Percentiles rank a stretch among this genome's conserved stretches.
Conservation (phyloP, 345 rosid species). For the Salix udensis region DNA sequence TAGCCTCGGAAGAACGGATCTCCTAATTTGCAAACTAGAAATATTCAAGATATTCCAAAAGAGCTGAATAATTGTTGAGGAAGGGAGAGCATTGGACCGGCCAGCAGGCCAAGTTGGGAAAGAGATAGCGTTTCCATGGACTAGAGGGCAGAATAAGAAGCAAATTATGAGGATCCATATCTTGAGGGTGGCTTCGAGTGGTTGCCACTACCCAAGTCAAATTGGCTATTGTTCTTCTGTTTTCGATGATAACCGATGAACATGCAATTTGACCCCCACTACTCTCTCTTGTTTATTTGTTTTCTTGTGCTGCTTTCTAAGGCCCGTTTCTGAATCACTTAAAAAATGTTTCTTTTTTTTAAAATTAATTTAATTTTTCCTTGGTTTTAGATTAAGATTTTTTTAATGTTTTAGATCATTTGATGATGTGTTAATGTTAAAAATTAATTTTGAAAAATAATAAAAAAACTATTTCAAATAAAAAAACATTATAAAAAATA, state of each 20-base stretch:
- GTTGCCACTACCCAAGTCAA: not conserved
- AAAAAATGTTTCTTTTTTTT: no score
- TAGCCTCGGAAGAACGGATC: no score
- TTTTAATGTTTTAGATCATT: no score
- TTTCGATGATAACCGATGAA: constrained; percentile 5
- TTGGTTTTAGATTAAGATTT: no score
- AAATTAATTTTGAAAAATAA: no score
- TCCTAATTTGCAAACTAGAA: no score
- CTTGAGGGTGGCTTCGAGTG: not conserved
- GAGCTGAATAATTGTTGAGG: not conserved
- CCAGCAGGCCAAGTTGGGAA: not conserved
- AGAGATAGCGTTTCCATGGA: not conserved
- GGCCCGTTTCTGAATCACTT: no score
- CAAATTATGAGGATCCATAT: not conserved
- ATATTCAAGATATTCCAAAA: no score
- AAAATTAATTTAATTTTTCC: no score
- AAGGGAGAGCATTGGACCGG: not conserved
- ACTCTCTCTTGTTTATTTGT: not conserved
- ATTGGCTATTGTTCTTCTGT: not conserved
- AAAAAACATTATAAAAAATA: no score
- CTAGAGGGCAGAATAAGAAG: not conserved
- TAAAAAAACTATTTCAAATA: no score
- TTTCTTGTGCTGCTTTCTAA: not conserved
- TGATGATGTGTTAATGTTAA: no score
- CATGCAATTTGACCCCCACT: constrained; percentile 4